phyloP scores from a whole-genome alignment of 805 yeast genomes.

The Komagataella pastoris region DNA sequence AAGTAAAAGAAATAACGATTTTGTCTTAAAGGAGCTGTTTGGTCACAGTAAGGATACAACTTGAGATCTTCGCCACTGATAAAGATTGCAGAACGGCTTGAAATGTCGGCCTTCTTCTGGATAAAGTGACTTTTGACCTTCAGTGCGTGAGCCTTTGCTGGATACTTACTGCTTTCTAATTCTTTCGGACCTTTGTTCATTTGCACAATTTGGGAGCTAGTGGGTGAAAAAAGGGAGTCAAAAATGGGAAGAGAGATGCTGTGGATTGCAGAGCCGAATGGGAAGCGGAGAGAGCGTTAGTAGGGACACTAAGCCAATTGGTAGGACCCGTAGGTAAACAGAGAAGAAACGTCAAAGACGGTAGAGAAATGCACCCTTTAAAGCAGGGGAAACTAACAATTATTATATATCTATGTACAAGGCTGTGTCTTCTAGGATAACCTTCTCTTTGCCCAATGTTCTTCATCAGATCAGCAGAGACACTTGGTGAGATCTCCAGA shows the following conservation, averaged over 20 bases:
- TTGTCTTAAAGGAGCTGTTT: slow-evolving; percentile 68
- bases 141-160: slow-evolving; percentile 68
- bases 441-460: background rate
- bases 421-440: background rate
- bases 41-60: slow-evolving; percentile 68
- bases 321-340: background rate
- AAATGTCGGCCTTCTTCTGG: slow-evolving; percentile 7
- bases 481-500: too few species aligned
- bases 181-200: slow-evolving; percentile 2
- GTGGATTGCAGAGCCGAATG: background rate
- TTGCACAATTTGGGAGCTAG: background rate
- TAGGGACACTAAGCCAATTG: background rate
- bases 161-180: slow-evolving; percentile 33
- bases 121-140: slow-evolving; percentile 26
- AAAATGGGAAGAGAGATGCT: background rate
- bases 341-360: background rate
- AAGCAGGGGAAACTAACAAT: background rate
- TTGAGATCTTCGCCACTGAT: slow-evolving; percentile 48
- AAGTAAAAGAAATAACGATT: slow-evolving; percentile 83
- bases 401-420: too few species aligned
- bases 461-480: too few species aligned
- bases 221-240: background rate
- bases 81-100: slow-evolving; percentile 24
- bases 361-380: too few species aligned
- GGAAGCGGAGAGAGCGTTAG: background rate